Conservation (phyloP, 441 rosid species). For the Bruguiera hainesii region DNA sequence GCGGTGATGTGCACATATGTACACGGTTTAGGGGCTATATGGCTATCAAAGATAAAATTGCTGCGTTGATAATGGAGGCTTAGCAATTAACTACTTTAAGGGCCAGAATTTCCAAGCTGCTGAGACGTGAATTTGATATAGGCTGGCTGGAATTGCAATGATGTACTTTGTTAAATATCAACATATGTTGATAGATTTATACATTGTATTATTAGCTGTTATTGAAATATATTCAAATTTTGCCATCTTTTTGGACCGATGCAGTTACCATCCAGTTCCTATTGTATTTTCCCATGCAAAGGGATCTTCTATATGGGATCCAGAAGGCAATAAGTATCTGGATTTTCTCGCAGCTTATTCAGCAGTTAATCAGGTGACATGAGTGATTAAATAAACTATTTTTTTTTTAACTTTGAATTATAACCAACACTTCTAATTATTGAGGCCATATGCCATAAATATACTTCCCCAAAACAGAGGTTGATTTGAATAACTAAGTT, state of each 20-base stretch:
- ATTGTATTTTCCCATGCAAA: conserved; percentile 86
- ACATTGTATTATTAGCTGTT: neutral
- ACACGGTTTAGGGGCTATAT: no score
- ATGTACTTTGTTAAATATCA: neutral
- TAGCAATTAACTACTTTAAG: no score
- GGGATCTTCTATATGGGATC: conserved; percentile 82
- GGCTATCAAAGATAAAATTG: no score
- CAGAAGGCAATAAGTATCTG: conserved; percentile 84
- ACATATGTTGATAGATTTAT: neutral
- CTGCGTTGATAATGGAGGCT: no score
- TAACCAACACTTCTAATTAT: no score
- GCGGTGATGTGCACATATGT: no score
- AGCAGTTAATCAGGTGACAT: conserved; percentile 83
- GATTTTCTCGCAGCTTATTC: conserved; percentile 95
- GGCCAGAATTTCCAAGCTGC: no score
- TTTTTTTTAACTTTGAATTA: neutral
- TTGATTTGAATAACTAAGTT: no score
- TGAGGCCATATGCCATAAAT: no score
- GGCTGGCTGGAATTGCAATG: no score
- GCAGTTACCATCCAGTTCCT: conserved; percentile 94
- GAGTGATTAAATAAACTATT: neutral
- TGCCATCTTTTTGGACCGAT: conserved; percentile 16
- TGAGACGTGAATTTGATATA: no score
- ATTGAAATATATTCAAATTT: neutral
- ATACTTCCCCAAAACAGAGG: no score